A percentile compares a stretch with the other conserved stretches of the same genome.
These are phyloP conservation scores for Leptodermis oblonga DNA, from an alignment of 257 asterid genomes.

Conservation along the genomic window DNA sequence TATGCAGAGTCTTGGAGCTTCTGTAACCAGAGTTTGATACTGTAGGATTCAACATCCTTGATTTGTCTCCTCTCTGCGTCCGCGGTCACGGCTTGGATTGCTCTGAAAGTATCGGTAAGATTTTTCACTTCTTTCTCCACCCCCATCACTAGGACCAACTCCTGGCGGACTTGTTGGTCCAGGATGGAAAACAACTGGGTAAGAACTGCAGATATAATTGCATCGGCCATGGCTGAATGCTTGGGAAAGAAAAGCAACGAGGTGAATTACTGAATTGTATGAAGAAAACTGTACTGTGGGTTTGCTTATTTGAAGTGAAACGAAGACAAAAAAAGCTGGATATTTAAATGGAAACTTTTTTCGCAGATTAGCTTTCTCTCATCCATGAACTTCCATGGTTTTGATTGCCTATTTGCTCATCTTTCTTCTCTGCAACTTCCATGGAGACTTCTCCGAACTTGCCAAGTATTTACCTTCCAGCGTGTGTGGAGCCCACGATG, in stretches of 20 bases:
- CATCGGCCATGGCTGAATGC: conserved; percentile 41
- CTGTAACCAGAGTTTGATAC: conserved; percentile 47
- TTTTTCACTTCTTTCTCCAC: conserved; percentile 41
- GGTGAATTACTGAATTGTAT: neutral
- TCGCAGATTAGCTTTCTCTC: neutral
- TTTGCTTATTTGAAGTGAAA: neutral
- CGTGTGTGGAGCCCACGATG: neutral
- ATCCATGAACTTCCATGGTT: neutral
- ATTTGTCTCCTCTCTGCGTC: conserved; percentile 67
- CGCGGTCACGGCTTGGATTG: conserved; percentile 49
- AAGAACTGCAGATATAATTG: conserved; percentile 44
- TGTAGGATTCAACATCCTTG: conserved; percentile 17
- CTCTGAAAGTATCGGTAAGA: conserved; percentile 34
- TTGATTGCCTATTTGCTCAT: neutral
- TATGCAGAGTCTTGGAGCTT: conserved; percentile 46
- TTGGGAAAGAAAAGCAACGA: neutral
- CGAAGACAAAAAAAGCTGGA: neutral
- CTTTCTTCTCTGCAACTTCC: conserved; percentile 5
- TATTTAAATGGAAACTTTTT: neutral
- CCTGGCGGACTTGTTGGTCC: conserved; percentile 38
- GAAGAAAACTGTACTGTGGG: neutral
- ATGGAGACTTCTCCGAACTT: neutral
- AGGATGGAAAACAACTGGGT: conserved; percentile 40
- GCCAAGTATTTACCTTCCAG: neutral
- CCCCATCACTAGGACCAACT: conserved; percentile 39